These are phyloP conservation scores for Nicotiana attenuata DNA, from an alignment of 257 asterid species.

Conservation along the genomic window DNA sequence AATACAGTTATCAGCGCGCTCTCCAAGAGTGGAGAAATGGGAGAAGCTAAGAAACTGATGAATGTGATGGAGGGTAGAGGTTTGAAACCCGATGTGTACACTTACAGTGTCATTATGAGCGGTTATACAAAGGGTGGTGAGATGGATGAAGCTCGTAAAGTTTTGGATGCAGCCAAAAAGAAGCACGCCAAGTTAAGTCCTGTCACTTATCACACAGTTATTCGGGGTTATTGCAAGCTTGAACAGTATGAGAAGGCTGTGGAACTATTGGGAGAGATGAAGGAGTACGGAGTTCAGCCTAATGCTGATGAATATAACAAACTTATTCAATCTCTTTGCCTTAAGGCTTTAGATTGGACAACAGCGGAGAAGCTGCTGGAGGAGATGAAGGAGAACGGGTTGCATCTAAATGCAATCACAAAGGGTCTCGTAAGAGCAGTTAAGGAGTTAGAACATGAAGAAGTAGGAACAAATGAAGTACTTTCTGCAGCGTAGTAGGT, in stretches of 20 bases:
- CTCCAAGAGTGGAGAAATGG: conserved; percentile 53
- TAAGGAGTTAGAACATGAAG: conserved; percentile 65
- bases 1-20: conserved; percentile 62
- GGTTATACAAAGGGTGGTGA: conserved; percentile 55
- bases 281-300: conserved; percentile 54
- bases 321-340: conserved; percentile 77
- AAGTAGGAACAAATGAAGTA: conserved; percentile 20
- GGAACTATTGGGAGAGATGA: conserved; percentile 61
- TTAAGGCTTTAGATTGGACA: conserved; percentile 79
- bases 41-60: conserved; percentile 46
- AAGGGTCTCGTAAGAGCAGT: conserved; percentile 68
- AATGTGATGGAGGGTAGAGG: conserved; percentile 68
- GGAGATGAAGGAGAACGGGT: conserved; percentile 60
- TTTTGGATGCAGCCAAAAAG: conserved; percentile 64
- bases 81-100: conserved; percentile 75
- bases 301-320: conserved; percentile 70
- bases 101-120: conserved; percentile 68
- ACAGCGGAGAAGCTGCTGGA: conserved; percentile 57
- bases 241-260: conserved; percentile 76
- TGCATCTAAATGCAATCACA: conserved; percentile 62
- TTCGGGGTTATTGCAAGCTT: conserved; percentile 76
- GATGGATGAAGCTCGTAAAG: conserved; percentile 68
- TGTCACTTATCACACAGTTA: conserved; percentile 54
- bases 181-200: conserved; percentile 58
- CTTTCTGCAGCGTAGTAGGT: conserved; percentile 11